Evolutionary conservation across 495 filamentous ascomycete genomes (phyloP).

Genomic region (Sordaria brevicollis): DNA sequence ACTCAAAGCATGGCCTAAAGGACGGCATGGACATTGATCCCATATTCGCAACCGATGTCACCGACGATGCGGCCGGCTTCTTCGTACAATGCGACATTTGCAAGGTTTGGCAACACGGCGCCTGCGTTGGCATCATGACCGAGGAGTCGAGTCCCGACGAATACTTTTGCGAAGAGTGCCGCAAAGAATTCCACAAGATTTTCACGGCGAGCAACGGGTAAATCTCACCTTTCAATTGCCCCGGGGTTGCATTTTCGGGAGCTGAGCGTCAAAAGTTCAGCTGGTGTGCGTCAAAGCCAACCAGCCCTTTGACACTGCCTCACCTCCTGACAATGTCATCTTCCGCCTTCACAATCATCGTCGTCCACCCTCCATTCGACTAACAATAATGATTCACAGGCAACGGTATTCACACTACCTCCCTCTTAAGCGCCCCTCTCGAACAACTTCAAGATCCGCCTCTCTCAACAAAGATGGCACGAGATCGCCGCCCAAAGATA

Average conservation of each 20-base stretch:
- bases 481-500: conserved; percentile 38
- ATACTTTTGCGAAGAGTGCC: conserved; percentile 95
- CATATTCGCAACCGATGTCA: conserved; percentile 55
- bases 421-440: conserved; percentile 37
- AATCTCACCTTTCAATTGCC: conserved; percentile 25
- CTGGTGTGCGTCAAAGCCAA: conserved; percentile 18
- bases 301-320: conserved; percentile 1
- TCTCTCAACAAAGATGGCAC: conserved; percentile 48
- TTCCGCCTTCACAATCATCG: background rate
- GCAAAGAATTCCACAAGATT: conserved; percentile 80
- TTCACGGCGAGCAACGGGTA: conserved; percentile 76
- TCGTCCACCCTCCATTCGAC: conserved; percentile 9
- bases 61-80: conserved; percentile 83
- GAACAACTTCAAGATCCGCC: conserved; percentile 40
- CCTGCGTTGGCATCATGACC: conserved; percentile 94
- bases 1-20: conserved; percentile 40
- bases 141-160: conserved; percentile 86
- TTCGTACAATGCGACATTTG: conserved; percentile 98
- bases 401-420: conserved; percentile 48
- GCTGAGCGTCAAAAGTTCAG: conserved; percentile 14
- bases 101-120: conserved; percentile 98
- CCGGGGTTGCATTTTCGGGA: background rate
- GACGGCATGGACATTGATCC: conserved; percentile 40
- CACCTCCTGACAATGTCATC: background rate
- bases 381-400: conserved; percentile 31